A percentile compares a stretch with the other conserved stretches of the same genome.
phyloP scores from a whole-genome alignment of 352 stramenopile genomes.

The Thraustochytrium sp. region DNA sequence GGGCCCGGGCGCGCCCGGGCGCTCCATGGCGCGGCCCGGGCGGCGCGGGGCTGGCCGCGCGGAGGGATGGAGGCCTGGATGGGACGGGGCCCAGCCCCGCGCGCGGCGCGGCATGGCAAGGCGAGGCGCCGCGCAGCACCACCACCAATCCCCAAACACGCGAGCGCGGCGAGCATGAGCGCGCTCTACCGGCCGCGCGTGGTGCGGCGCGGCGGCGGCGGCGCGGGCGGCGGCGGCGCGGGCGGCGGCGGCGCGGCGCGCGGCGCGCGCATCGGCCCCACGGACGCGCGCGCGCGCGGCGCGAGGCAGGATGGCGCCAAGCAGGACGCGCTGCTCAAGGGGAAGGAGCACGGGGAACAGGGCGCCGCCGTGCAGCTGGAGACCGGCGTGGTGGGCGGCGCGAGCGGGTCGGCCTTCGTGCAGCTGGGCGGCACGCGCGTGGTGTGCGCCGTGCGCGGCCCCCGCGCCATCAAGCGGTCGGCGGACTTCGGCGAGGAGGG shows the following conservation, averaged over 20 bases:
- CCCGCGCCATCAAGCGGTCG: slow-evolving; percentile 53
- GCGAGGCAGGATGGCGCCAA: no score
- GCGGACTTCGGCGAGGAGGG: slow-evolving; percentile 4
- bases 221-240: background rate
- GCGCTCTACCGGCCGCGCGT: background rate
- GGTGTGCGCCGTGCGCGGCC: slow-evolving; percentile 75
- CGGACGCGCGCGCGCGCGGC: no score
- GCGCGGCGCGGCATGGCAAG: no score
- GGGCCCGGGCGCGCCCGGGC: no score
- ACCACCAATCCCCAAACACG: background rate
- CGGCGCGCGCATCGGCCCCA: background rate
- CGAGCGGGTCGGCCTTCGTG: slow-evolving; percentile 76
- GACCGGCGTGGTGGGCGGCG: slow-evolving; percentile 64
- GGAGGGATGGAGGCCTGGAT: no score
- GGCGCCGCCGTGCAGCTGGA: background rate
- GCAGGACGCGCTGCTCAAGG: no score
- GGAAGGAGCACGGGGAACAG: background rate
- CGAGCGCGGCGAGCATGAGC: background rate
- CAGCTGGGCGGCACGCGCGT: slow-evolving; percentile 75
- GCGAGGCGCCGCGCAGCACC: no score
- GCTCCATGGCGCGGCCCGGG: no score
- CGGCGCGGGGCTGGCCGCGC: no score
- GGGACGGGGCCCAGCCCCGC: no score
- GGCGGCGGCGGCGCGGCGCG: background rate
- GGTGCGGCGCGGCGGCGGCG: background rate